phyloP scores from a whole-genome alignment of 306 rosid genomes.

The Nissolia schottii region DNA sequence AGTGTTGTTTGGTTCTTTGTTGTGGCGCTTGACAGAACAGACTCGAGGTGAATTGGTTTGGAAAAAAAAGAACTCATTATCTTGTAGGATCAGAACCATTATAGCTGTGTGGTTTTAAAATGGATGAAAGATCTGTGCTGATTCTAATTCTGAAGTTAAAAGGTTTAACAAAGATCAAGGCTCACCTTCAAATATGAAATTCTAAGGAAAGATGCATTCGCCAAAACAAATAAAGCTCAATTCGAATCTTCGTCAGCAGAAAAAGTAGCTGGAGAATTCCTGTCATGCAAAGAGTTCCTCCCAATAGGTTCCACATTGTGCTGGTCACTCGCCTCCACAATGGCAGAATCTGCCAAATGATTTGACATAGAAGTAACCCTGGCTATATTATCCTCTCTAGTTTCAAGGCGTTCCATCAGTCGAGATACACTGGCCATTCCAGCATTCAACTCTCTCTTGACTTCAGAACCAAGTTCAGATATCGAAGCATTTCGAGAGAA shows the following conservation, averaged over 20 bases:
- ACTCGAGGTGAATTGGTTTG: neutral
- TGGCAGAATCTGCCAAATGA: constrained; percentile 23
- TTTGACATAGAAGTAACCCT: constrained; percentile 31
- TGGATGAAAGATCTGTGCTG: neutral
- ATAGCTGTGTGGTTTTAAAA: neutral
- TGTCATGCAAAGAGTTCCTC: constrained; percentile 26
- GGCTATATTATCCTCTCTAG: constrained; percentile 42
- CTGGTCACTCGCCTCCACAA: constrained; percentile 35
- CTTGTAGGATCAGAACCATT: no score
- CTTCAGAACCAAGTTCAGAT: constrained; percentile 66
- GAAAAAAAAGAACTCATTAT: no score
- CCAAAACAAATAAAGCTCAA: constrained; percentile 35
- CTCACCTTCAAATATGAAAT: constrained; percentile 66
- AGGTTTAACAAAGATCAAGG: neutral
- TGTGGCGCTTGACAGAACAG: neutral
- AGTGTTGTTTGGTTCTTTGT: neutral
- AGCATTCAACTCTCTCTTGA: constrained; percentile 63
- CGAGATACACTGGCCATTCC: constrained; percentile 70
- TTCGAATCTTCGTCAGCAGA: constrained; percentile 38
- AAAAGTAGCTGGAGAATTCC: constrained; percentile 30
- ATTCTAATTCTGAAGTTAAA: neutral
- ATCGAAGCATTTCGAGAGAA: constrained; percentile 61
- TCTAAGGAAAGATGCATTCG: constrained; percentile 60
- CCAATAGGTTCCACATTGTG: constrained; percentile 32
- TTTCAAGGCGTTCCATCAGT: constrained; percentile 59